phyloP scores from a whole-genome alignment of 345 rosid genomes.

The Carallia pectinifolia region DNA sequence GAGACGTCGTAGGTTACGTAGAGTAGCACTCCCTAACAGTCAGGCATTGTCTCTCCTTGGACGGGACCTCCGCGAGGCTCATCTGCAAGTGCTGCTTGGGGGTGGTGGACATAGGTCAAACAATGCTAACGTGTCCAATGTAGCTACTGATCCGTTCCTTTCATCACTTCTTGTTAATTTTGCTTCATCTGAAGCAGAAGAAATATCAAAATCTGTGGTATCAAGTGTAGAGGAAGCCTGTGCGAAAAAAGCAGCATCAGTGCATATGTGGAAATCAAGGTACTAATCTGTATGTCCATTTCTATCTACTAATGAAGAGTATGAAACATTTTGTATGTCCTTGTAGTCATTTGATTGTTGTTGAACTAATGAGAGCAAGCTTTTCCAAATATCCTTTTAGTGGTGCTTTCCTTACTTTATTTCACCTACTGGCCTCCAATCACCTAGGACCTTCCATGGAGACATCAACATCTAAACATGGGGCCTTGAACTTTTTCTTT shows the following conservation, averaged over 20 bases:
- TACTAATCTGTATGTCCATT: constrained; percentile 10
- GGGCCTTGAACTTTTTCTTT: too few relatives aligned
- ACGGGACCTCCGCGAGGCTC: constrained; percentile 64
- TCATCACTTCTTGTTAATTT: constrained; percentile 55
- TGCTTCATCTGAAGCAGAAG: constrained; percentile 51
- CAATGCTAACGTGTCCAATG: constrained; percentile 41
- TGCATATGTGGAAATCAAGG: constrained; percentile 58
- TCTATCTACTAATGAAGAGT: background rate
- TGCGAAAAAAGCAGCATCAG: constrained; percentile 30
- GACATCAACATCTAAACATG: background rate
- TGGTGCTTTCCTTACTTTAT: too few relatives aligned
- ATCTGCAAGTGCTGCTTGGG: constrained; percentile 58
- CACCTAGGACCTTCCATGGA: background rate
- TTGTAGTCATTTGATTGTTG: constrained; percentile 1
- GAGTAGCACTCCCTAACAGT: constrained; percentile 57
- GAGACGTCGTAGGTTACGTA: constrained; percentile 55
- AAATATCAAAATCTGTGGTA: constrained; percentile 45
- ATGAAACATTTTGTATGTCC: background rate
- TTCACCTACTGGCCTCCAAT: too few relatives aligned
- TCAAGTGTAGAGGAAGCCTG: constrained; percentile 30
- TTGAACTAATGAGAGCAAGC: background rate
- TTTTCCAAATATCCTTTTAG: background rate
- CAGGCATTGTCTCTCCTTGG: constrained; percentile 56
- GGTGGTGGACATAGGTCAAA: constrained; percentile 52
- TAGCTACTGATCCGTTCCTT: constrained; percentile 52